Evolutionary conservation across 306 rosid species (phyloP).

Genomic region (Betula pendula): DNA sequence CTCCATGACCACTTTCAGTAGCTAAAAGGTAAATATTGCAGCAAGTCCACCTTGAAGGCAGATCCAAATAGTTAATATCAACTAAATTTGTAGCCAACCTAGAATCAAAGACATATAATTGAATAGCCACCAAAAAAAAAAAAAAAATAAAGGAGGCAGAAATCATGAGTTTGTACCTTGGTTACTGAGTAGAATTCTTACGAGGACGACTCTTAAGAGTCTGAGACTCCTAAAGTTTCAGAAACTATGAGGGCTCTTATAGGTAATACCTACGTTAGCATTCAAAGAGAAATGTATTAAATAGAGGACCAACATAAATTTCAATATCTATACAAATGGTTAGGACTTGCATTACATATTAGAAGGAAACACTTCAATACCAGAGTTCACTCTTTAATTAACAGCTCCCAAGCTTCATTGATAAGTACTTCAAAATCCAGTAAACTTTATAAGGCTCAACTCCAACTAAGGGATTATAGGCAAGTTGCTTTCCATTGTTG

Average conservation of each 20-base stretch:
- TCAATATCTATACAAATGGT: too few relatives aligned
- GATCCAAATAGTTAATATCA: slow-evolving; percentile 36
- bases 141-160: too few relatives aligned
- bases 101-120: slow-evolving; percentile 17
- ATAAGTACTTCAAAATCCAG: slow-evolving; percentile 63
- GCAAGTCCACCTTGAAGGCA: slow-evolving; percentile 26
- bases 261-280: too few relatives aligned
- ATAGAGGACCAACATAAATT: too few relatives aligned
- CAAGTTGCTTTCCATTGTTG: too few relatives aligned
- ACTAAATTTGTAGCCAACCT: slow-evolving; percentile 28
- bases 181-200: slow-evolving; percentile 23
- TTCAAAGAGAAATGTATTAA: too few relatives aligned
- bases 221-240: slow-evolving; percentile 33
- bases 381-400: slow-evolving; percentile 63
- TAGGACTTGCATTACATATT: too few relatives aligned
- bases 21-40: slow-evolving; percentile 36
- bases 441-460: background rate
- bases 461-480: too few relatives aligned
- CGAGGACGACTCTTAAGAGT: slow-evolving; percentile 13
- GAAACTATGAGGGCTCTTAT: slow-evolving; percentile 41
- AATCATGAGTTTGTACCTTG: slow-evolving; percentile 33
- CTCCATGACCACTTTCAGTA: slow-evolving; percentile 60
- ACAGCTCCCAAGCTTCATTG: slow-evolving; percentile 95
- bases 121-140: background rate
- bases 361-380: slow-evolving; percentile 68